Evolutionary conservation across 208 protist genomes (phyloP).

Genomic region (Trypanosoma avium): DNA sequence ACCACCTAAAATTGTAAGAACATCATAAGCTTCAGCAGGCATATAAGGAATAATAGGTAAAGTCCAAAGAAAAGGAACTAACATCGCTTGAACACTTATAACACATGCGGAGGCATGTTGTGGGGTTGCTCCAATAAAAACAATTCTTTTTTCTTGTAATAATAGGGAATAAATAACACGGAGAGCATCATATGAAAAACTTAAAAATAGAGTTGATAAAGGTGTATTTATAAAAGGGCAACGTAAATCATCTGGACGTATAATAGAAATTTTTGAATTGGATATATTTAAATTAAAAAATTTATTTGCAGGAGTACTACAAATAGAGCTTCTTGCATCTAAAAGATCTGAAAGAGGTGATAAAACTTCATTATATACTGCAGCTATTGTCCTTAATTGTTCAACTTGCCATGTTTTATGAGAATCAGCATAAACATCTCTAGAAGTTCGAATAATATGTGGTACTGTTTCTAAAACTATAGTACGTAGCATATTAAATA

Average conservation of each 20-base stretch:
- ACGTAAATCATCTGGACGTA: slow-evolving; percentile 42
- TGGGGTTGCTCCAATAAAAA: slow-evolving; percentile 67
- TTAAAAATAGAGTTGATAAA: slow-evolving; percentile 48
- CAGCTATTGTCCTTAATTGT: slow-evolving; percentile 12
- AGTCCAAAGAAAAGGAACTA: slow-evolving; percentile 60
- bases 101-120: slow-evolving; percentile 82
- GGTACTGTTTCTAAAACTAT: slow-evolving; percentile 41
- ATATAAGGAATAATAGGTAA: slow-evolving; percentile 65
- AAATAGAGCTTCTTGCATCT: slow-evolving; percentile 2
- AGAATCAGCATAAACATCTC: background rate
- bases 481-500: slow-evolving; percentile 55
- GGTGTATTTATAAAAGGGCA: slow-evolving; percentile 52
- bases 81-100: slow-evolving; percentile 51
- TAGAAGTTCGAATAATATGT: slow-evolving; percentile 23
- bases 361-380: slow-evolving; percentile 32
- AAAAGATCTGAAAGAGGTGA: slow-evolving; percentile 28
- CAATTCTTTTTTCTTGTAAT: slow-evolving; percentile 51
- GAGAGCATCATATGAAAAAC: slow-evolving; percentile 67
- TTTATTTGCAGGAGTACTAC: slow-evolving; percentile 3
- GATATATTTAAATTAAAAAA: slow-evolving; percentile 20
- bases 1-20: slow-evolving; percentile 11
- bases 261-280: slow-evolving; percentile 21
- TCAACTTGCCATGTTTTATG: slow-evolving; percentile 17
- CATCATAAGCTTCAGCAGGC: slow-evolving; percentile 27
- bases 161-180: slow-evolving; percentile 72